Evolutionary conservation across 306 rosid genomes (phyloP), one percentile per base, ranked within the genome.

Genomic region (Vigna radiata): DNA sequence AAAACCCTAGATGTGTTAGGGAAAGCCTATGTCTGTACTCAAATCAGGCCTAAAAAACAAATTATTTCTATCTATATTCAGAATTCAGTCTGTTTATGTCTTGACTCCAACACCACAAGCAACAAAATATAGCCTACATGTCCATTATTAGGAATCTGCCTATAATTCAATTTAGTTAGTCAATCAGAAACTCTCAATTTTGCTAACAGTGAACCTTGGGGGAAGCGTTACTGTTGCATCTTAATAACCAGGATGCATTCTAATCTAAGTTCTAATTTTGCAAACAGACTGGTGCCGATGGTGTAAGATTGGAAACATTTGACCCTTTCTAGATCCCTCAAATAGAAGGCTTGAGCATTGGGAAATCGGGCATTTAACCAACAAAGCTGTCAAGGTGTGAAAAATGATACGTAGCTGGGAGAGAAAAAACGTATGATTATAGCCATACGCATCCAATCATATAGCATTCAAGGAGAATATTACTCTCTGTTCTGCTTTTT

Each of bases 401-500:
- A 73, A 53, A 76, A 68, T 41, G 55, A 59, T 56, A 76, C 56
- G 72, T 25, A 75, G 56, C 33, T 66, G 37, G 41, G 58, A 59
- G 18, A 69, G 43, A 59, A 33, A 17, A 37, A 60, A 69, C 54
- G 43, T 48, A 19, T 53, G 50, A 19, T 54, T 48, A 36, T 53
- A 33, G 62, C 14, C 37, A 46, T 14, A 21, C 64, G 41, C 29
- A 69, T 74, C 69, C 44, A 48, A 70, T 47, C 61, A 61, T 47
- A 75, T 21, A 79, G 73, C 70, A 69, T 82, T 76, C 16, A 46
- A 47, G 66, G 78, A 82, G 87, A 81, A 53, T 23, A 78, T 83
- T 95, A 92, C 99, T 41, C 2, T 87, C 73, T 29, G 97, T 92
- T 87, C 97, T 88, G 96, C 86, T 87, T 62, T n/a, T 33, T 74